phyloP scores from a whole-genome alignment of 164 flowering plant genomes.

The Nymphaea colorata region DNA sequence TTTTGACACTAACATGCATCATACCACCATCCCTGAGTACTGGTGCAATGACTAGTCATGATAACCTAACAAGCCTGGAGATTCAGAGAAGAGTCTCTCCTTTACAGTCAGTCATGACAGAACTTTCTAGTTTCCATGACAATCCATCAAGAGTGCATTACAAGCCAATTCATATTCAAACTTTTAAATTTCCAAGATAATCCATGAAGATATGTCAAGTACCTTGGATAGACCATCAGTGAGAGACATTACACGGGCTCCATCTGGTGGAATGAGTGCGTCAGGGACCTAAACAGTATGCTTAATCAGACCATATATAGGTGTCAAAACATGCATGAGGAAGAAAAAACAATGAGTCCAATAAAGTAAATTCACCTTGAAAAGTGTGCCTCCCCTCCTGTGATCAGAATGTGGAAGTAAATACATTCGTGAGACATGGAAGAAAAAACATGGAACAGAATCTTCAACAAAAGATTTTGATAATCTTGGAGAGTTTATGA shows the following conservation, averaged over 20 bases:
- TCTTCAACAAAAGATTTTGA: background rate
- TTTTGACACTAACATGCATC: too few relatives aligned
- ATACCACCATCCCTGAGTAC: too few relatives aligned
- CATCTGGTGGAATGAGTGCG: constrained; percentile 87
- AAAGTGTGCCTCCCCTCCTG: constrained; percentile 83
- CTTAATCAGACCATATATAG: background rate
- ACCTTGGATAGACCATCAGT: constrained; percentile 97
- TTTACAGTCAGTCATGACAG: too few relatives aligned
- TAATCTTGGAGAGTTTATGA: background rate
- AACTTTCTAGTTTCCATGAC: too few relatives aligned
- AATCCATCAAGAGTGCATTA: too few relatives aligned
- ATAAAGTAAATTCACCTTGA: constrained; percentile 52
- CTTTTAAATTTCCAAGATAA: too few relatives aligned
- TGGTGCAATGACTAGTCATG: too few relatives aligned
- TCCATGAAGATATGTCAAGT: too few relatives aligned
- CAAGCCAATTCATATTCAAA: too few relatives aligned
- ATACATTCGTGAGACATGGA: constrained; percentile 4
- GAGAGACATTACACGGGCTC: constrained; percentile 95
- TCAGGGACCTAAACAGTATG: constrained; percentile 65
- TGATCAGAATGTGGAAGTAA: constrained; percentile 15
- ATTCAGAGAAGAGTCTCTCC: too few relatives aligned
- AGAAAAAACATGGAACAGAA: background rate
- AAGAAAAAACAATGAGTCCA: background rate
- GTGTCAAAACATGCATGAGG: background rate
- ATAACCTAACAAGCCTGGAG: too few relatives aligned